Conservation (phyloP, 2,329 filamentous ascomycete genomes). For the Fusarium incarnatum region DNA sequence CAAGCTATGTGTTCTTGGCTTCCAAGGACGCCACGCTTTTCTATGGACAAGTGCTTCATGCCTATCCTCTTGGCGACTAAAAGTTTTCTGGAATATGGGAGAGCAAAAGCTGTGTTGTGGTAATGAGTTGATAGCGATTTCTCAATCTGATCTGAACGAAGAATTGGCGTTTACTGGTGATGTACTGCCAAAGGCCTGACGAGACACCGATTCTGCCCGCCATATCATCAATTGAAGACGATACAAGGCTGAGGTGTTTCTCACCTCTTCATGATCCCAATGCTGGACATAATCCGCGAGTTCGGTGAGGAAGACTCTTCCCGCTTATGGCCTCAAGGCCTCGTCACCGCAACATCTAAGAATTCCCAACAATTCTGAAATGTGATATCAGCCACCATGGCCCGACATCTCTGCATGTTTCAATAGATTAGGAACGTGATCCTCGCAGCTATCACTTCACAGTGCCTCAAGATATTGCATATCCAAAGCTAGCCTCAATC, state of each 20-base stretch:
- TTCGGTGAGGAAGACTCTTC: neutral
- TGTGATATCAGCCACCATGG: neutral
- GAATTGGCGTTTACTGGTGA: no score
- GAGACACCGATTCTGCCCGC: neutral
- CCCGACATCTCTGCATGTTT: neutral
- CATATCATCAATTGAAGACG: neutral
- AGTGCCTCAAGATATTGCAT: neutral
- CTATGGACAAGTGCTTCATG: constrained; percentile 55
- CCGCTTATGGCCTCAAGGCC: neutral
- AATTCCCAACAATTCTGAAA: neutral
- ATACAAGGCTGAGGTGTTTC: no score
- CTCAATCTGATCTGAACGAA: neutral
- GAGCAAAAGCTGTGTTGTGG: neutral
- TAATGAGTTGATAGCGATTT: neutral
- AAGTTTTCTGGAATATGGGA: neutral
- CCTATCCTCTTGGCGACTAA: constrained; percentile 56
- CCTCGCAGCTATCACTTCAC: neutral
- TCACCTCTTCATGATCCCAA: neutral
- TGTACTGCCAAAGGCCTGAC: neutral
- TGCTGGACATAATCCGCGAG: neutral
- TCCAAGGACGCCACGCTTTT: constrained; percentile 55
- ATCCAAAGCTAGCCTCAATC: neutral
- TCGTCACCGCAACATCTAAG: neutral
- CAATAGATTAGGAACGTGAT: neutral
- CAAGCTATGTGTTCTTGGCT: constrained; percentile 56